These are phyloP conservation scores for Ascochyta koolunga DNA, from an alignment of 2,329 filamentous ascomycete species.

Conservation along the genomic window DNA sequence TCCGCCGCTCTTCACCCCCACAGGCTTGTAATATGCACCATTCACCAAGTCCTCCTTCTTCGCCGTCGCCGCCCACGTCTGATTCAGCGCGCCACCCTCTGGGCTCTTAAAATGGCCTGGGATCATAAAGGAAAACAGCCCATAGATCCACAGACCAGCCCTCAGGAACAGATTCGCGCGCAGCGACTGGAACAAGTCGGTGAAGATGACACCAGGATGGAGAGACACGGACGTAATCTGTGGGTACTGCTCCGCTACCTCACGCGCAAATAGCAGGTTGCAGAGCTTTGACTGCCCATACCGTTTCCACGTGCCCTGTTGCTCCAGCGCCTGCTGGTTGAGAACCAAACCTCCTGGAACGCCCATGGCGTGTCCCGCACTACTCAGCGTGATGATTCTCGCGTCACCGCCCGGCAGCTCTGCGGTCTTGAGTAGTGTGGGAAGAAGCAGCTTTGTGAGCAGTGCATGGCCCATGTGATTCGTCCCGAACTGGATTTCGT, in stretches of 20 bases:
- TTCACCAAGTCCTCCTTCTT: slow-evolving; percentile 44
- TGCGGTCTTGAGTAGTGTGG: slow-evolving; percentile 51
- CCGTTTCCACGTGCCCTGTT: slow-evolving; percentile 41
- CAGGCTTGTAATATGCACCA: slow-evolving; percentile 52
- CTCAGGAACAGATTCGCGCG: slow-evolving; percentile 32
- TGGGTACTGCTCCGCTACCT: slow-evolving; percentile 54
- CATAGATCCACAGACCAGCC: slow-evolving; percentile 34
- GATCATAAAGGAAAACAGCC: slow-evolving; percentile 27
- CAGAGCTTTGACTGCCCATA: slow-evolving; percentile 60
- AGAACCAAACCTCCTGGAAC: slow-evolving; percentile 44
- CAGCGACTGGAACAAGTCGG: slow-evolving; percentile 49
- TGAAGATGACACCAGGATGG: slow-evolving; percentile 58
- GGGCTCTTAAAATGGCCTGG: slow-evolving; percentile 39
- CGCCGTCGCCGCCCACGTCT: slow-evolving; percentile 51
- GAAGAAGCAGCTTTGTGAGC: slow-evolving; percentile 54
- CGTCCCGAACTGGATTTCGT: slow-evolving; percentile 58
- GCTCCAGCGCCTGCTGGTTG: slow-evolving; percentile 41
- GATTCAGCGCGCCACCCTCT: slow-evolving; percentile 48
- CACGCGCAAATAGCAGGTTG: slow-evolving; percentile 55
- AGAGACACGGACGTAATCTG: slow-evolving; percentile 52
- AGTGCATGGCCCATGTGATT: slow-evolving; percentile 61
- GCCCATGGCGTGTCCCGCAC: slow-evolving; percentile 33
- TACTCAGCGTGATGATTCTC: slow-evolving; percentile 53
- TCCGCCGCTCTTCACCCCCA: slow-evolving; percentile 33
- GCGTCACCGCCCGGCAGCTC: slow-evolving; percentile 49